phyloP scores from a whole-genome alignment of 2,329 filamentous ascomycete species.

The Madurella mycetomatis region DNA sequence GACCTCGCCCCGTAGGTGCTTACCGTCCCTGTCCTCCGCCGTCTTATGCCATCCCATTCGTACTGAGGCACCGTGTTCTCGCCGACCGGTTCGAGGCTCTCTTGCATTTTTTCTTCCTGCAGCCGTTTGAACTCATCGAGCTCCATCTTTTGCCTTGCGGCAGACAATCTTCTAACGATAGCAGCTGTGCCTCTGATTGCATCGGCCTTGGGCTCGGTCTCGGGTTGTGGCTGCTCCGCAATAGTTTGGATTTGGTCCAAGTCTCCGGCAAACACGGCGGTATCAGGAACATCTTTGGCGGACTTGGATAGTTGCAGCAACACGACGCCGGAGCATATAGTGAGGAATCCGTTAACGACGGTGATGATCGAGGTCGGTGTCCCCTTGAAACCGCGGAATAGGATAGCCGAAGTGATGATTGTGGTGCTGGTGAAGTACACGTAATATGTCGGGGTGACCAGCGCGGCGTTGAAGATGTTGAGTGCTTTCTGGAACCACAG shows the following conservation, averaged over 20 bases:
- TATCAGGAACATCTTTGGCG: constrained; percentile 92
- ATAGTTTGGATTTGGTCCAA: constrained; percentile 94
- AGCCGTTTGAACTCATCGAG: constrained; percentile 72
- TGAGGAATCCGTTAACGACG: constrained; percentile 87
- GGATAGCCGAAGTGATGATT: constrained; percentile 85
- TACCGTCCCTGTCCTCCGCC: constrained; percentile 50
- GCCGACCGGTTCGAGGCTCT: constrained; percentile 67
- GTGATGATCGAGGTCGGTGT: constrained; percentile 75
- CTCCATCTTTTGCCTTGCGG: constrained; percentile 71
- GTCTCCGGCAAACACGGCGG: constrained; percentile 86
- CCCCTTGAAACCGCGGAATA: constrained; percentile 93
- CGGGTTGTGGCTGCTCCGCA: constrained; percentile 91
- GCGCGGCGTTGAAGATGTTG: constrained; percentile 91
- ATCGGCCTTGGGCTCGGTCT: constrained; percentile 92
- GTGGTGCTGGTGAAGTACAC: constrained; percentile 97
- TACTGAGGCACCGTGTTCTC: constrained; percentile 67
- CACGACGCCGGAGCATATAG: constrained; percentile 89
- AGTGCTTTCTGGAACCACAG: constrained; percentile 74
- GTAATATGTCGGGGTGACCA: constrained; percentile 98
- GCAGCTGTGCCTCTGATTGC: constrained; percentile 88
- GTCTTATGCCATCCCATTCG: constrained; percentile 88
- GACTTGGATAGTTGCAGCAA: constrained; percentile 96
- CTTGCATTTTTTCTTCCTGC: constrained; percentile 69
- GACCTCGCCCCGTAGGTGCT: constrained; percentile 37
- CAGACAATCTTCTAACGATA: constrained; percentile 78